These are phyloP conservation scores for Russula compacta DNA, from an alignment of 768 basidiomycete species.

Conservation along the genomic window DNA sequence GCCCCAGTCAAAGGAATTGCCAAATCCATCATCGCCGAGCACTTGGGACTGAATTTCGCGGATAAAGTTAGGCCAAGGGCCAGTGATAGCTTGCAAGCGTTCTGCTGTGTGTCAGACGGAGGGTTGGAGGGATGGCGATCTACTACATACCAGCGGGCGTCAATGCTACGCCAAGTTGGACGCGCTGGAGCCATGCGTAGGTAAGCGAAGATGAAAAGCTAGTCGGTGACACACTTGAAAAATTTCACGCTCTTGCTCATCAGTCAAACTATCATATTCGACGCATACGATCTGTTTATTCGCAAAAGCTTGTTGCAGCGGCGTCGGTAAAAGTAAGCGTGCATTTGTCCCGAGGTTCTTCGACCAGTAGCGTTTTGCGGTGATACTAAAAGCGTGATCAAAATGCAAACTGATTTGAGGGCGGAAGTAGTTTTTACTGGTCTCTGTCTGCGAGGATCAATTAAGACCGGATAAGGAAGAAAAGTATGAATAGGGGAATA, in stretches of 20 bases:
- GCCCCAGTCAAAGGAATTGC: constrained; percentile 29
- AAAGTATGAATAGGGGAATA: not conserved
- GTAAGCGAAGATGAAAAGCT: not conserved
- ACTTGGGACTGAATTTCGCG: constrained; percentile 44
- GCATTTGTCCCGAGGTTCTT: constrained; percentile 33
- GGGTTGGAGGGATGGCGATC: not conserved
- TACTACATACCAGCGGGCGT: constrained; percentile 49
- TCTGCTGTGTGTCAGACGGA: constrained; percentile 31
- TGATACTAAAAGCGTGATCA: constrained; percentile 36
- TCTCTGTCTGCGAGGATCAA: constrained; percentile 31
- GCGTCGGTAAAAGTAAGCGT: constrained; percentile 26
- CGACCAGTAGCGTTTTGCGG: constrained; percentile 12
- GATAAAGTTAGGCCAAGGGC: constrained; percentile 48
- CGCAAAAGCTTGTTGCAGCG: constrained; percentile 49
- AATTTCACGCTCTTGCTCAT: constrained; percentile 55
- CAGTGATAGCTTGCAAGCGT: constrained; percentile 57
- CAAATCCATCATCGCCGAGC: constrained; percentile 31
- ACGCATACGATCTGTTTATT: constrained; percentile 70
- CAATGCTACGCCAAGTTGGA: constrained; percentile 70
- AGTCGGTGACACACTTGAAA: constrained; percentile 47
- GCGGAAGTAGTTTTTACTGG: constrained; percentile 32
- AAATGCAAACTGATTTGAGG: not conserved
- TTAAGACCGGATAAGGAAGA: not conserved
- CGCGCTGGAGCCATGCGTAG: constrained; percentile 37
- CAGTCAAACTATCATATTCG: constrained; percentile 48